Evolutionary conservation across 768 basidiomycete species (phyloP), one percentile per base, ranked within the genome.

Genomic region (Lactarius psammicola): DNA sequence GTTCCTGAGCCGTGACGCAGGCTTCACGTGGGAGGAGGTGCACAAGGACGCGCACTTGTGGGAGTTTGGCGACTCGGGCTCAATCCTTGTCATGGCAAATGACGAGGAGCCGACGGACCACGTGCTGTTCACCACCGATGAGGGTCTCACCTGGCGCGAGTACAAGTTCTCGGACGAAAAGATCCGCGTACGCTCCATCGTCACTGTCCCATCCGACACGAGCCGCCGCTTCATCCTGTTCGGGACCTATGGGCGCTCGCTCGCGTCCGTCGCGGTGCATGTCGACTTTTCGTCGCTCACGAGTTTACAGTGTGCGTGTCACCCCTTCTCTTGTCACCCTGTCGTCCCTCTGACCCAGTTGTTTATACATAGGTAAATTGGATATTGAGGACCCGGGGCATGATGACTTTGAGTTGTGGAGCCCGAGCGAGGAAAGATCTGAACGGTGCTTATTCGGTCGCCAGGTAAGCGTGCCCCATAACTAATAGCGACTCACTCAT

Each of bases 361-460:
- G 30, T 33, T 40, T 1, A 40, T 40, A 6, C 44, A 49, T 67
- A 96, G 95, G 95, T 75, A 77, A 80, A 1, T 77, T 95, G 55
- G 84, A 82, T 65, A 59, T 83, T 5, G 83, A 94, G 1, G 78
- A 97, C 71, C 88, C 95, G 8, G 82, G 81, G 20, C 78, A 88
- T 44, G 95, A 98, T 73, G 97, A 99, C 77, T 98, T 98, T 73
- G 95, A 98, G 74, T 78, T 97, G 1, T 98, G 97, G 97, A 94
- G 90, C 73, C 97, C 96, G 0, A 92, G 91, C 64, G 90, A 95
- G 72, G 87, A 87, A 55, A 85, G 97, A n/a, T 78, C 83, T 38
- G 95, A 98, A 72, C 79, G 80, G 9, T 99, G 97, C 76, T 78
- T 98, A 31, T 99, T 98, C 69, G 97, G 97, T 26, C 84, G 90